phyloP scores from a whole-genome alignment of 106 monocot species.

The Xerophyta viscosa region DNA sequence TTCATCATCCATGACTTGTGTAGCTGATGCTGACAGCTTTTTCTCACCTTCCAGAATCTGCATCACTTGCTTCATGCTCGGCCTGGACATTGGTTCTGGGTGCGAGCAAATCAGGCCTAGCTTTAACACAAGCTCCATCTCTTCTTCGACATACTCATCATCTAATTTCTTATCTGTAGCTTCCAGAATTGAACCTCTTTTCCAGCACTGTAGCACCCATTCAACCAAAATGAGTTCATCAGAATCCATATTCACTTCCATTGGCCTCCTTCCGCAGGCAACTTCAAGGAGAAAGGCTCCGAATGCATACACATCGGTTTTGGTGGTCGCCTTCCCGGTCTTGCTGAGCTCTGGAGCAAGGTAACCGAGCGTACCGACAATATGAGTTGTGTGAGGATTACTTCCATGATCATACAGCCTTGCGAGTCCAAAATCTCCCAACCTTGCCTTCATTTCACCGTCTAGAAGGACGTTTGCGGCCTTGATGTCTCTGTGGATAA shows the following conservation, averaged over 20 bases:
- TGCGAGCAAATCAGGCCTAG: too few species aligned
- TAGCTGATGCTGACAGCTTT: too few species aligned
- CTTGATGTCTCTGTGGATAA: constrained; percentile 2
- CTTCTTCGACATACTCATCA: too few species aligned
- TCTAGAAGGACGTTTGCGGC: constrained; percentile 1
- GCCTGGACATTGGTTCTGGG: too few species aligned
- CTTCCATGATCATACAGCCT: constrained; percentile 29
- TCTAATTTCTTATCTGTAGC: too few species aligned
- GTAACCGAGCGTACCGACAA: constrained; percentile 60
- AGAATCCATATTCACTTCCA: constrained; percentile 23
- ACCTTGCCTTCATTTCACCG: neutral
- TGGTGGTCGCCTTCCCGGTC: constrained; percentile 43
- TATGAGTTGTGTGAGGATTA: constrained; percentile 37
- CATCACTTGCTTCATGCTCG: too few species aligned
- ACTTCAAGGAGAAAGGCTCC: constrained; percentile 55
- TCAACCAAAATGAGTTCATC: constrained; percentile 36
- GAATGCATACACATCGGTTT: constrained; percentile 50
- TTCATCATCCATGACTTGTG: too few species aligned
- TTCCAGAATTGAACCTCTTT: too few species aligned
- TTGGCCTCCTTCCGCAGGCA: constrained; percentile 40
- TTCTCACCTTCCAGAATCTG: too few species aligned
- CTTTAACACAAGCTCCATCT: too few species aligned
- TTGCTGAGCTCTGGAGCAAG: constrained; percentile 49
- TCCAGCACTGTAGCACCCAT: constrained; percentile 15
- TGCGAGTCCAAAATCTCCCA: constrained; percentile 1